Conservation (phyloP, 2,329 filamentous ascomycete genomes). For the Sporothrix brasiliensis region DNA sequence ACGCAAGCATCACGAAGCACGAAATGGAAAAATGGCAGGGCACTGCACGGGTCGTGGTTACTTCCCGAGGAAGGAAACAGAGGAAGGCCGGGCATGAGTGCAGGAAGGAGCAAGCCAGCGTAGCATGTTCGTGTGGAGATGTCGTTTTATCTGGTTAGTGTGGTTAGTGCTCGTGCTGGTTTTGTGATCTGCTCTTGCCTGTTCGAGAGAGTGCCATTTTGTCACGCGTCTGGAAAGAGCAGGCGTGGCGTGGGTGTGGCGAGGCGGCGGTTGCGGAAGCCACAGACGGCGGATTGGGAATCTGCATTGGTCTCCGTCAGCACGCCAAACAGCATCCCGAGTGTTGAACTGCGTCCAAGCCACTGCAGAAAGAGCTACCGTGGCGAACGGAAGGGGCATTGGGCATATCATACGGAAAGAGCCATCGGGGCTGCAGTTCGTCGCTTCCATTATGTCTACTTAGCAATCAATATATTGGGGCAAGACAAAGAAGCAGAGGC, state of each 20-base stretch:
- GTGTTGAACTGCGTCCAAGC: neutral
- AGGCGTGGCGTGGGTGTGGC: conserved; percentile 11
- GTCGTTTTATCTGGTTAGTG: conserved; percentile 10
- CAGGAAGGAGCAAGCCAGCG: conserved; percentile 6
- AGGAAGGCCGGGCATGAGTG: conserved; percentile 15
- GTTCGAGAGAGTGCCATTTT: neutral
- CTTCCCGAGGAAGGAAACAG: neutral
- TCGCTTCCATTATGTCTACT: neutral
- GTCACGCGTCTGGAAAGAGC: conserved; percentile 18
- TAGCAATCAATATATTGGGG: conserved; percentile 23
- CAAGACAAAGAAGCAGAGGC: conserved; percentile 19
- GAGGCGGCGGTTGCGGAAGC: conserved; percentile 11
- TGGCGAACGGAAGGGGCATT: no score
- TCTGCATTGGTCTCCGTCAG: conserved; percentile 24
- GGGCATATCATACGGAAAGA: neutral
- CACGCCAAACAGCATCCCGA: conserved; percentile 8
- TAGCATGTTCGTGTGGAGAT: conserved; percentile 9
- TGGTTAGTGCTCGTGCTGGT: conserved; percentile 1
- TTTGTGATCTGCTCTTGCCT: conserved; percentile 2
- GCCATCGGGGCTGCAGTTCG: neutral
- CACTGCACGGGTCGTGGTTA: conserved; percentile 11
- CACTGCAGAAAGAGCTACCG: neutral
- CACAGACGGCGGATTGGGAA: conserved; percentile 18
- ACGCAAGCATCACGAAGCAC: neutral
- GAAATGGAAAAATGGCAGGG: neutral